phyloP scores from a whole-genome alignment of 495 filamentous ascomycete species.

The Podospora pseudoanserina region DNA sequence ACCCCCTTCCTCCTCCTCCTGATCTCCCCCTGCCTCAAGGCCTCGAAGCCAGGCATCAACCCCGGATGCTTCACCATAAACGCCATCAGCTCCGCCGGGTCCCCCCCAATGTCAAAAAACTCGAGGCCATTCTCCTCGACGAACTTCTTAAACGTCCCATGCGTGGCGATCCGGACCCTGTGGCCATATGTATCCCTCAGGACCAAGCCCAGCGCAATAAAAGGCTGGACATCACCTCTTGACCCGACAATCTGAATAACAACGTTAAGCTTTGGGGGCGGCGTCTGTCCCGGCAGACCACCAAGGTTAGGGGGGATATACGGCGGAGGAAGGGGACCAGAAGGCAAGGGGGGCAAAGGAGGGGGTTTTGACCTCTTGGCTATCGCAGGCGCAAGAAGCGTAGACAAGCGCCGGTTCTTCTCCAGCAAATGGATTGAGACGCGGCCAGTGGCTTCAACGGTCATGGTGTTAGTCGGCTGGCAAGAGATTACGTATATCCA shows the following conservation, averaged over 20 bases:
- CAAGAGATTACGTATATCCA: neutral
- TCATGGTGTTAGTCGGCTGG: neutral
- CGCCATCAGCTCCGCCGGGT: conserved; percentile 72
- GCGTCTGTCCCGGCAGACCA: conserved; percentile 55
- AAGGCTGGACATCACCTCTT: conserved; percentile 74
- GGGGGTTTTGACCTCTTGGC: conserved; percentile 47
- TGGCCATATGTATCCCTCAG: conserved; percentile 66
- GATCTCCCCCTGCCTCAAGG: conserved; percentile 64
- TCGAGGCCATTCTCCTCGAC: conserved; percentile 63
- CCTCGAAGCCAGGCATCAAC: conserved; percentile 61
- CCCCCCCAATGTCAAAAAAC: conserved; percentile 69
- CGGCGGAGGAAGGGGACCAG: conserved; percentile 47
- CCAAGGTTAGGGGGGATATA: conserved; percentile 62
- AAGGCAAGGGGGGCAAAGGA: conserved; percentile 30
- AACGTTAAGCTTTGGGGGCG: conserved; percentile 60
- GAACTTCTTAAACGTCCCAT: conserved; percentile 64
- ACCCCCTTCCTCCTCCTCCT: conserved; percentile 56
- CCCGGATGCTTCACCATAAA: conserved; percentile 81
- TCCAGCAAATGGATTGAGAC: conserved; percentile 73
- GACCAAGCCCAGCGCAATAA: conserved; percentile 65
- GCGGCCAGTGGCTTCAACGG: conserved; percentile 57
- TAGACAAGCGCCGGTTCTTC: conserved; percentile 58
- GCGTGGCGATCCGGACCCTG: conserved; percentile 65
- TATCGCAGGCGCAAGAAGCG: conserved; percentile 63
- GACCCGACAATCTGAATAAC: conserved; percentile 79